Evolutionary conservation across 139 green algal species (phyloP).

Genomic region (Haematococcus lacustris): DNA sequence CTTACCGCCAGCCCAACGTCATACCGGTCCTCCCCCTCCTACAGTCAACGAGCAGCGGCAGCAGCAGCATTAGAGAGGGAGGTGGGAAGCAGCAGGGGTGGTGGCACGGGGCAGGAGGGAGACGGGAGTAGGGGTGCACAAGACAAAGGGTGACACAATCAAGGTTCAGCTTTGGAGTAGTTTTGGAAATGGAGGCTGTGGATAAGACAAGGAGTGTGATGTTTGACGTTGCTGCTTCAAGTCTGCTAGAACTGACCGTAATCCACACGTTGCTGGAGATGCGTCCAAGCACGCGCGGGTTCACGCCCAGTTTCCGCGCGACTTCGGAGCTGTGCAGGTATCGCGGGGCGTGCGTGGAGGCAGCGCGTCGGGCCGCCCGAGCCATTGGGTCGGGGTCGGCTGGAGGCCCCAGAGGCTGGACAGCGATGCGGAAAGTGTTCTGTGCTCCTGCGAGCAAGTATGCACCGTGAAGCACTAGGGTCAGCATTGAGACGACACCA

Average conservation of each 20-base stretch:
- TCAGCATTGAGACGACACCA: too few species aligned
- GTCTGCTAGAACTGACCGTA: too few species aligned
- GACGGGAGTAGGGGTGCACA: too few species aligned
- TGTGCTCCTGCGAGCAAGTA: not conserved
- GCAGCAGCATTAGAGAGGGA: too few species aligned
- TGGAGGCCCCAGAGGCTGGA: not conserved
- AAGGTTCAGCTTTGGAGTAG: too few species aligned
- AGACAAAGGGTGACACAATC: too few species aligned
- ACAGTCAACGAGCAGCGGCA: too few species aligned
- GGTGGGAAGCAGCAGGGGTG: too few species aligned
- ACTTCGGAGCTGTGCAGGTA: conserved; percentile 49
- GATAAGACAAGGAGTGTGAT: too few species aligned
- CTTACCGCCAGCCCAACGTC: conserved; percentile 82
- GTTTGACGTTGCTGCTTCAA: too few species aligned
- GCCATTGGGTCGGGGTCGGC: not conserved
- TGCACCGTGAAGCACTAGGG: not conserved
- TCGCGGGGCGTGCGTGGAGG: conserved; percentile 25
- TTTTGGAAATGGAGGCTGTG: too few species aligned
- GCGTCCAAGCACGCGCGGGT: conserved; percentile 53
- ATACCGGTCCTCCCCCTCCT: conserved; percentile 43
- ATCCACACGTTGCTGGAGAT: conserved; percentile 70
- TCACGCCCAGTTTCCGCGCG: conserved; percentile 36
- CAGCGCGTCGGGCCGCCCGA: conserved; percentile 23
- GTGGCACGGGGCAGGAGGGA: too few species aligned
- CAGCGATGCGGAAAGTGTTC: conserved; percentile 1